A percentile compares a stretch with the other conserved stretches of the same genome.
phyloP scores from a whole-genome alignment of 2,329 filamentous ascomycete genomes.

The Pseudocercospora cruenta region DNA sequence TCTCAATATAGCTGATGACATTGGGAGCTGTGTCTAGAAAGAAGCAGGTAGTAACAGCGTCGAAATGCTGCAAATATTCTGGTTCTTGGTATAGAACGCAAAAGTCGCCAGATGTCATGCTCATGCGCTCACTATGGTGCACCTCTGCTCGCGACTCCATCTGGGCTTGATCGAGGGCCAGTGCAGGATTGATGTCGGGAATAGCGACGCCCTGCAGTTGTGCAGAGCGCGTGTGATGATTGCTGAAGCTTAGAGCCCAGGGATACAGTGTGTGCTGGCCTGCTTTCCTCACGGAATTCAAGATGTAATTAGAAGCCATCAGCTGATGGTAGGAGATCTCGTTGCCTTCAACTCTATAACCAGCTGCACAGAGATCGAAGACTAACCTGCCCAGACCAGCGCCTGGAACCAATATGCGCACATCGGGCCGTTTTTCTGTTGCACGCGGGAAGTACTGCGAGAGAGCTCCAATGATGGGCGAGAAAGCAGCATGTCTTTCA shows the following conservation, averaged over 20 bases:
- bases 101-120: constrained; percentile 93
- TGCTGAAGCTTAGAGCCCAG: constrained; percentile 86
- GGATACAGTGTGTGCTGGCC: constrained; percentile 76
- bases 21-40: constrained; percentile 98
- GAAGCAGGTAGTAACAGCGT: constrained; percentile 87
- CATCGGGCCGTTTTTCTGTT: constrained; percentile 35
- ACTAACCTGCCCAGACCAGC: constrained; percentile 87
- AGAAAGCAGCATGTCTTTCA: constrained; percentile 79
- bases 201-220: constrained; percentile 75
- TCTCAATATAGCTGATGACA: constrained; percentile 83
- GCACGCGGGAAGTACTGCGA: constrained; percentile 48
- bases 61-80: constrained; percentile 65
- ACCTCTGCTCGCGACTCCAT: constrained; percentile 28
- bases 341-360: constrained; percentile 82
- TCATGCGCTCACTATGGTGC: constrained; percentile 69
- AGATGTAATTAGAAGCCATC: constrained; percentile 76
- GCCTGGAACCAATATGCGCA: constrained; percentile 81
- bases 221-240: constrained; percentile 72
- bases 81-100: constrained; percentile 76
- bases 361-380: constrained; percentile 76
- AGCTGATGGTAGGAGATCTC: constrained; percentile 96
- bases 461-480: constrained; percentile 71
- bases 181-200: constrained; percentile 68
- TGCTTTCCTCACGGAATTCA: constrained; percentile 66
- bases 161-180: constrained; percentile 39